Base-by-base conservation (phyloP, 1,139 yeast genomes). In the Zhuliangozyma blackwelliae region DNA sequence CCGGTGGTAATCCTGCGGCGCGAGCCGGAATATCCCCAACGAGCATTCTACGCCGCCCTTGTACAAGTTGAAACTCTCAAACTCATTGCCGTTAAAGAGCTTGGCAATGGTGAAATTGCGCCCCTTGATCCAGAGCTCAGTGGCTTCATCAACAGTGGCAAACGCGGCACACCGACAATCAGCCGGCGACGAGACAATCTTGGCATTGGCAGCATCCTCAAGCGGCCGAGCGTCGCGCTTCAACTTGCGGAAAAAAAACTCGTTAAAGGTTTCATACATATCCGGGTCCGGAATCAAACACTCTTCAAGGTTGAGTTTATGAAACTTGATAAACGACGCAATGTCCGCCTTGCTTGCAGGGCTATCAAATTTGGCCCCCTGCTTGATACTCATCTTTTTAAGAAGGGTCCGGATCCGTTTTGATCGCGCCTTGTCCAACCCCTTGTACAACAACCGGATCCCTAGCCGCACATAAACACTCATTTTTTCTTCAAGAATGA, bases 1-100 rank as follows among this genome's bases (percentile, higher is more conserved):
- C 31, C 98, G 66, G 57, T 92, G 98, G 53, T 92, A 92, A 56
- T 92, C 98, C 57, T 92, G 98, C 1, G 98, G 98, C 0, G 98
- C 97, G 33, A 92, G 64, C 41, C 98, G 65, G 59, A 90, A 90
- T 5, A 90, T 77, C 0, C 86, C 92, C 36, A 90, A 59, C 0
- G 87, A 65, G 32, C 90, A 81, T 27, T 75, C 48, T n/a, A n/a
- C n/a, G 3, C 55, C 60, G 2, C 67, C 52, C 34, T 55, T 55
- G 40, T 47, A 57, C 26, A 67, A 63, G 33, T 72, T 71, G 2
- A 68, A 56, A 9, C 64, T 61, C 19, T 74, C 81, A 22, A 72
- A 54, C 12, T 68, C 67, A 28, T 75, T 67, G 6, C 75, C 77
- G 35, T 77, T 83, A 49, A 77, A 73, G 28, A 92, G 63, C 47